These are phyloP conservation scores for Stachybotrys echinatus DNA, from an alignment of 2,329 filamentous ascomycete genomes.

Conservation along the genomic window DNA sequence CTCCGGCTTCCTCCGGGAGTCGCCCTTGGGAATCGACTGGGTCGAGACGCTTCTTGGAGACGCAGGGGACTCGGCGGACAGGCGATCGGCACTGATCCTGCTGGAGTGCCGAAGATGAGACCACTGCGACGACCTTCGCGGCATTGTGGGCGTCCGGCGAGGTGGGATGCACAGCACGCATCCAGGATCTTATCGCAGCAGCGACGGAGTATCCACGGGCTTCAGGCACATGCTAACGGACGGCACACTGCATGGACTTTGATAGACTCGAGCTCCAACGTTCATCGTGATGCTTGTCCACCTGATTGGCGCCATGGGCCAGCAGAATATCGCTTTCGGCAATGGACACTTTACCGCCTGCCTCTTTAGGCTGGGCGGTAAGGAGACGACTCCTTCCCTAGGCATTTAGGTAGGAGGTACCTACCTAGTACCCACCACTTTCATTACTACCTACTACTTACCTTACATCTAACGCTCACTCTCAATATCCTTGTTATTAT, in stretches of 20 bases:
- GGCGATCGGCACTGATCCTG: slow-evolving; percentile 39
- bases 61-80: slow-evolving; percentile 29
- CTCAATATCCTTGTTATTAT: too few relatives aligned
- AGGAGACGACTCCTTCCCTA: too few relatives aligned
- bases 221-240: background rate
- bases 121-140: slow-evolving; percentile 44
- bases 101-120: slow-evolving; percentile 50
- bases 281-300: too few relatives aligned
- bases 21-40: slow-evolving; percentile 38
- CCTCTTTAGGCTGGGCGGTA: too few relatives aligned
- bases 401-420: too few relatives aligned
- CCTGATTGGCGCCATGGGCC: too few relatives aligned
- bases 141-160: slow-evolving; percentile 30
- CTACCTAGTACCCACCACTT: too few relatives aligned
- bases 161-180: background rate
- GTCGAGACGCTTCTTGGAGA: slow-evolving; percentile 47
- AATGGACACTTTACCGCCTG: too few relatives aligned
- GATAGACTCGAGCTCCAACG: background rate
- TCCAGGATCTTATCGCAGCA: slow-evolving; percentile 10
- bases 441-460: too few relatives aligned
- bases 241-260: background rate
- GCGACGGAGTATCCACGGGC: slow-evolving; percentile 1
- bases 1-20: slow-evolving; percentile 30
- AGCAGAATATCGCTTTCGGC: too few relatives aligned
- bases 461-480: too few relatives aligned